Conservation (phyloP, 148 eudicot species). For the Cornus controversa region DNA sequence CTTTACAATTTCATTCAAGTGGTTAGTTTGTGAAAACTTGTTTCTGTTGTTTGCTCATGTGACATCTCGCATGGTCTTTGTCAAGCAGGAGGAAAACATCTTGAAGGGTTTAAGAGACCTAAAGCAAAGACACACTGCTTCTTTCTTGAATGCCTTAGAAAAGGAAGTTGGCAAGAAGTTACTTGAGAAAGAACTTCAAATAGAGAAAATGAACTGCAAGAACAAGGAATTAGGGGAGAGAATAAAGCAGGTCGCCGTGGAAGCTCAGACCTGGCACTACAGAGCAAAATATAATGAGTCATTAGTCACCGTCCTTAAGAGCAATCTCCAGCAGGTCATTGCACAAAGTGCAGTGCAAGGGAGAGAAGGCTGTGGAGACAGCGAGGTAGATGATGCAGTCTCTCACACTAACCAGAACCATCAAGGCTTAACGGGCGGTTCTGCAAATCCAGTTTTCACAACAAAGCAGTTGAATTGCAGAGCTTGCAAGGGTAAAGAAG, state of each 20-base stretch:
- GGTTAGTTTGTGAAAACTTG: too few species aligned
- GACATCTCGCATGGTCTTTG: neutral
- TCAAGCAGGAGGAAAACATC: slow-evolving; percentile 37
- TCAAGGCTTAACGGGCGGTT: neutral
- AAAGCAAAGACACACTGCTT: slow-evolving; percentile 36
- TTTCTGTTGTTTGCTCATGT: too few species aligned
- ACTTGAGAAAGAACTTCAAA: slow-evolving; percentile 41
- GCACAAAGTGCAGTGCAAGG: slow-evolving; percentile 25
- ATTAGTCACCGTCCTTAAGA: slow-evolving; percentile 29
- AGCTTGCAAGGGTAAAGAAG: slow-evolving; percentile 37
- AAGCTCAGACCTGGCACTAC: slow-evolving; percentile 42
- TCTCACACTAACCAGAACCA: slow-evolving; percentile 27
- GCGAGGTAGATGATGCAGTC: slow-evolving; percentile 30
- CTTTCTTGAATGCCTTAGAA: slow-evolving; percentile 32
- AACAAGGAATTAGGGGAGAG: slow-evolving; percentile 41
- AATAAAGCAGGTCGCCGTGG: slow-evolving; percentile 29
- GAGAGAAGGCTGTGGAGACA: slow-evolving; percentile 48
- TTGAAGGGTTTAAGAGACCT: slow-evolving; percentile 39
- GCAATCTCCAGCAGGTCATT: slow-evolving; percentile 32
- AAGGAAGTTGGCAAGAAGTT: slow-evolving; percentile 31
- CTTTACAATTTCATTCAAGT: too few species aligned
- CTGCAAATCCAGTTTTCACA: neutral
- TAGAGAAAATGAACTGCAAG: slow-evolving; percentile 38
- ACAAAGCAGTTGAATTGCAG: slow-evolving; percentile 24
- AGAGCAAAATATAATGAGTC: slow-evolving; percentile 44